A percentile compares a stretch with the other conserved stretches of the same genome.
Conservation (phyloP, 495 filamentous ascomycete genomes). For the Penicillium soppii region DNA sequence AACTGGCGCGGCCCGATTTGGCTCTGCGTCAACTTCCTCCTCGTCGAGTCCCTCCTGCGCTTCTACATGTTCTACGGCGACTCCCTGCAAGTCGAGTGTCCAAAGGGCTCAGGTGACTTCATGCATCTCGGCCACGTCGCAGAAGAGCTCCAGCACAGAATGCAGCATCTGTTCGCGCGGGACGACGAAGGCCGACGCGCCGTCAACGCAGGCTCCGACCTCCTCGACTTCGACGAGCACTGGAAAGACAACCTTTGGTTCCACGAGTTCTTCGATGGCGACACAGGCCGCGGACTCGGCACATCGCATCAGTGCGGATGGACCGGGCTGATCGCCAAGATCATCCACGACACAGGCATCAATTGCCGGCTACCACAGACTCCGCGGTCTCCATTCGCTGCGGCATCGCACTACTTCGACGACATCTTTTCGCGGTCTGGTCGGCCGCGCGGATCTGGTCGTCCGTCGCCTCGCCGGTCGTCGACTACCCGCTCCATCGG, state of each 20-base stretch:
- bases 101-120: constrained; percentile 86
- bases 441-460: constrained; percentile 37
- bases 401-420: constrained; percentile 91
- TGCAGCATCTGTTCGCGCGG: constrained; percentile 86
- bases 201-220: constrained; percentile 76
- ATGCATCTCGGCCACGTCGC: constrained; percentile 98
- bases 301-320: constrained; percentile 95
- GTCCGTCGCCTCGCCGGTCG: constrained; percentile 66
- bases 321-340: constrained; percentile 93
- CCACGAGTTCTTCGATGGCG: constrained; percentile 96
- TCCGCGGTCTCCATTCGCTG: constrained; percentile 77
- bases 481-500: constrained; percentile 86
- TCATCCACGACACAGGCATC: constrained; percentile 95
- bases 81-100: constrained; percentile 84
- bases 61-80: constrained; percentile 97
- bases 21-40: constrained; percentile 93
- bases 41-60: constrained; percentile 86
- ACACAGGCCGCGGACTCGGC: constrained; percentile 83
- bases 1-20: constrained; percentile 96
- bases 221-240: constrained; percentile 84
- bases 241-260: constrained; percentile 96
- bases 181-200: constrained; percentile 82
- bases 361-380: constrained; percentile 93
- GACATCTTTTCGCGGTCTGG: constrained; percentile 67
- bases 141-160: constrained; percentile 90